Base-by-base conservation (phyloP, 306 rosid genomes). In the Vigna hirtella region DNA sequence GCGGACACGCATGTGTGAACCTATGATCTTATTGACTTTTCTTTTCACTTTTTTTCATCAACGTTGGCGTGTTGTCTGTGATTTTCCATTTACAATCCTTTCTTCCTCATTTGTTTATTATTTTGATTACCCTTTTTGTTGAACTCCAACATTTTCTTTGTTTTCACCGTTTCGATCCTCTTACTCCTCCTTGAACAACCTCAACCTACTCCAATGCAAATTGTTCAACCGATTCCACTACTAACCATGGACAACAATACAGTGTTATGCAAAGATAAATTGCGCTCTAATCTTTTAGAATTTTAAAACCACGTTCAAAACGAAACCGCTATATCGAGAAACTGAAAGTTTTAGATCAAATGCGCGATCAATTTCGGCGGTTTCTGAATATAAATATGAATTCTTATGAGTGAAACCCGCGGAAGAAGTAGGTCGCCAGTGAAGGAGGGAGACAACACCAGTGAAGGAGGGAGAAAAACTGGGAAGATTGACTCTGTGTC, bases 1-100 rank as follows among this genome's bases (percentile, higher is more conserved):
- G 79, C 72, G 87, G 84, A 76, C 82, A 70, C 36, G 74, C 66
- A 75, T 7, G 53, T 76, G 50, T 83, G 79, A 70, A 79, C 90
- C 85, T 92, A 92, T 90, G 93, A 83, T 12, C 28, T 53, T 47
- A 66, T 66, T 62, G 15, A 79, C 70, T 64, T 72, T 79, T 79
- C 70, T 71, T 50, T 32, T 14, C 49, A 32, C 62, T 53, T 66
- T 78, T 80, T 78, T 72, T 38, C 74, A 66, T 77, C 64, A 72
- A 48, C 79, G 51, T 80, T 72, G 79, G 79, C 74, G 85, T 73
- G 85, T 66, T 42, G 34, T 73, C 82, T 82, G 56, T 82, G 76
- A 81, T 38, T 50, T 77, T 77, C 50, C 14, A 66, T 64, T 43
- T 34, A 6, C 72, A 34, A 24, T 56, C 24, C 3, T 3, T 32